phyloP scores from a whole-genome alignment of 2,329 filamentous ascomycete species.

The Fusarium tjaetaba region DNA sequence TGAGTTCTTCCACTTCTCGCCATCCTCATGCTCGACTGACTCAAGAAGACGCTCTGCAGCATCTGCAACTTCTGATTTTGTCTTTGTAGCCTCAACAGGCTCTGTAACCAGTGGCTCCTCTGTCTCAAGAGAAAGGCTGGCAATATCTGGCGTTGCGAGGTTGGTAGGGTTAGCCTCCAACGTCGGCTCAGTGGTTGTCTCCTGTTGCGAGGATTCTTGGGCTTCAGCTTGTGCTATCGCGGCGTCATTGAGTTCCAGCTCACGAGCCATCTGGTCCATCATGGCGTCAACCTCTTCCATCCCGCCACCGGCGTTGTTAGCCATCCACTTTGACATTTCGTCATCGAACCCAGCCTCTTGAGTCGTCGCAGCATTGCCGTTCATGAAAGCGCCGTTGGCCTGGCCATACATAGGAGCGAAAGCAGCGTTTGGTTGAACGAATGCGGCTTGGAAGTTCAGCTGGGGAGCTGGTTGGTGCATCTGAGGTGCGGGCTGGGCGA shows the following conservation, averaged over 20 bases:
- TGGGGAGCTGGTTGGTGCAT: slow-evolving; percentile 41
- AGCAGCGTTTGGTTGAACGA: slow-evolving; percentile 42
- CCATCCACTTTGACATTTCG: slow-evolving; percentile 56
- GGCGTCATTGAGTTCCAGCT: slow-evolving; percentile 52
- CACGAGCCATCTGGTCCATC: slow-evolving; percentile 56
- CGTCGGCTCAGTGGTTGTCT: not conserved
- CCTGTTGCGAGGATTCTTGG: slow-evolving; percentile 12
- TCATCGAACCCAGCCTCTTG: slow-evolving; percentile 52
- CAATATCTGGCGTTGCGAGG: slow-evolving; percentile 47
- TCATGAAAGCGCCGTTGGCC: slow-evolving; percentile 40
- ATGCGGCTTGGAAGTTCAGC: slow-evolving; percentile 46
- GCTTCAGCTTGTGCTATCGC: slow-evolving; percentile 38
- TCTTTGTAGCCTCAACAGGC: slow-evolving; percentile 29
- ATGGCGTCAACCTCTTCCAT: slow-evolving; percentile 55
- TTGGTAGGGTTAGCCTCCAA: slow-evolving; percentile 15
- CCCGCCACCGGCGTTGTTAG: slow-evolving; percentile 45
- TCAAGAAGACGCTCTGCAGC: slow-evolving; percentile 56
- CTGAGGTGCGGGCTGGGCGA: slow-evolving; percentile 35
- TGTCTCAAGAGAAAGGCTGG: slow-evolving; percentile 45
- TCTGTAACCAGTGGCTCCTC: slow-evolving; percentile 24
- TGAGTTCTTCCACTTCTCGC: slow-evolving; percentile 59
- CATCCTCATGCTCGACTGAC: slow-evolving; percentile 55
- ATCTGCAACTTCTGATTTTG: slow-evolving; percentile 53
- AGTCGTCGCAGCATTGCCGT: slow-evolving; percentile 31
- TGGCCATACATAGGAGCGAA: slow-evolving; percentile 46